Evolutionary conservation across 1,284 basidiomycete species (phyloP).

Genomic region (Coniophora puteana): DNA sequence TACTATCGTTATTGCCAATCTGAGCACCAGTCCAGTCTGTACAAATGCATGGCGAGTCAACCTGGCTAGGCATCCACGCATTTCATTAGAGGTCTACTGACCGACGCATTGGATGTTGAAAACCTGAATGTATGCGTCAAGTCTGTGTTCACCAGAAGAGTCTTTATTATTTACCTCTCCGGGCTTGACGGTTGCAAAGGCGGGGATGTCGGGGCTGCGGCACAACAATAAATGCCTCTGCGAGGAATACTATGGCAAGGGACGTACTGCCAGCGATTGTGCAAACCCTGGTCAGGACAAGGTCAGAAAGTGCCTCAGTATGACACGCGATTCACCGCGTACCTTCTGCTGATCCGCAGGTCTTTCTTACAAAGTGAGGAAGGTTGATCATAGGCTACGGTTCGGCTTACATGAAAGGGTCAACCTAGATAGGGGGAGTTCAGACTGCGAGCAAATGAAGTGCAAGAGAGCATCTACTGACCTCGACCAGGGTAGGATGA

Average conservation of each 20-base stretch:
- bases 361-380: constrained; percentile 33
- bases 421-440: constrained; percentile 14
- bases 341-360: constrained; percentile 65
- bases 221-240: constrained; percentile 1
- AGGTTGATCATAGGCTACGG: too few species aligned
- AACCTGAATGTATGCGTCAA: constrained; percentile 33
- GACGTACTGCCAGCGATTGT: constrained; percentile 73
- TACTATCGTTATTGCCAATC: constrained; percentile 72
- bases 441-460: not conserved
- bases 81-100: constrained; percentile 24
- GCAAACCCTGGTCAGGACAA: constrained; percentile 44
- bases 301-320: not conserved
- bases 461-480: not conserved
- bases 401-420: constrained; percentile 25
- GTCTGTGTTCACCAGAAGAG: not conserved
- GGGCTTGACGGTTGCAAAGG: constrained; percentile 60
- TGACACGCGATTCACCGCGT: not conserved
- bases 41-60: not conserved
- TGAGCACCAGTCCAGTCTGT: constrained; percentile 77
- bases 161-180: constrained; percentile 41
- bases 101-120: constrained; percentile 77
- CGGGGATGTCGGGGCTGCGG: constrained; percentile 64
- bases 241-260: not conserved
- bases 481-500: constrained; percentile 46
- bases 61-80: not conserved